Base-by-base conservation (phyloP, 2,329 filamentous ascomycete genomes). In the Conoideocrella luteorostrata region DNA sequence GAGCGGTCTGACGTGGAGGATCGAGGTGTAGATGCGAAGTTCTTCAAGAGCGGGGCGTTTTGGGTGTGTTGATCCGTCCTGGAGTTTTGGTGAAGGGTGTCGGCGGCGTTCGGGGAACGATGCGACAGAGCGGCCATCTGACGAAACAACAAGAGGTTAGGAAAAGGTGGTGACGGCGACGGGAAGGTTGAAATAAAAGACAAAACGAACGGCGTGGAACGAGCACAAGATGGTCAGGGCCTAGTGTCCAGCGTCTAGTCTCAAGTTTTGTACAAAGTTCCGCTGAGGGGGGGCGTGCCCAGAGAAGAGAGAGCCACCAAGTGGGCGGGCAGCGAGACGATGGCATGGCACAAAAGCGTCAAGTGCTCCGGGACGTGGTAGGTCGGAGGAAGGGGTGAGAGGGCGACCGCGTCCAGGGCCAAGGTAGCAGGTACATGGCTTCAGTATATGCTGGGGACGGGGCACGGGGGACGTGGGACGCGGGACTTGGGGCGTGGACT, bases 81-180 rank as follows among this genome's bases (percentile, higher is more conserved):
- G 41, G 42, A 29, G 18, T 39, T 41, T 35, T 47, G 35, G 15
- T 21, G 37, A n/a, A 35, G 41, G 18, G 35, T 53, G 44, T 56
- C 47, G 50, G 44, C 47, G 45, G 51, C 56, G 49, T 53, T 59
- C 51, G 57, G 61, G 49, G 55, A 53, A 54, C 55, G 56, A 52
- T 63, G 58, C 56, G 61, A 64, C 56, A 65, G 55, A 57, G 66
- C 64, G 61, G 68, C 68, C 69, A 72, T 72, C 69, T 71, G 70
- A 64, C 61, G 58, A 52, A 55, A 54, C 55, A 52, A 55, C 42
- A 47, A 52, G 50, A 56, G 51, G 47, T 32, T 17, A 60, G 60
- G 56, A 50, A 50, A 41, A 46, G 48, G 49, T 52, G 51, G 56
- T 57, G 53, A 56, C 53, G 56, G 52, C 56, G 57, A 45, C 46